Conservation (phyloP, 192 early-diverging fungal species). For the Rhizophagus sp. region DNA sequence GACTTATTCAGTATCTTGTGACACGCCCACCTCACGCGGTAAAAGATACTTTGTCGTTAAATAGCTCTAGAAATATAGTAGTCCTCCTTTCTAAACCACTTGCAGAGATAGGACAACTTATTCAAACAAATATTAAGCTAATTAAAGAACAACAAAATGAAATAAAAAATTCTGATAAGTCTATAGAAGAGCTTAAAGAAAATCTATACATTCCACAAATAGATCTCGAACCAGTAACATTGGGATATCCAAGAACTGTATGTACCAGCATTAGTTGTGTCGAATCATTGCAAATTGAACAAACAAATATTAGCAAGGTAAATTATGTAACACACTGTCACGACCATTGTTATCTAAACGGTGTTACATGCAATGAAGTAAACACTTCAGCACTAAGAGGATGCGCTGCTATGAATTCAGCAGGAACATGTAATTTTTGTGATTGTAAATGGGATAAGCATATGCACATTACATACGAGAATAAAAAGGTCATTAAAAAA, state of each 20-base stretch:
- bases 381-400: slow-evolving; percentile 21
- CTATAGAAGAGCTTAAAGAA: slow-evolving; percentile 25
- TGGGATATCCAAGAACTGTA: slow-evolving; percentile 32
- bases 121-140: slow-evolving; percentile 26
- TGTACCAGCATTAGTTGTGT: slow-evolving; percentile 30
- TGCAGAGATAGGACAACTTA: slow-evolving; percentile 34
- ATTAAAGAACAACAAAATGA: slow-evolving; percentile 28
- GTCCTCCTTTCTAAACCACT: slow-evolving; percentile 31
- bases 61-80: slow-evolving; percentile 31
- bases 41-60: slow-evolving; percentile 36
- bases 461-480: slow-evolving; percentile 34
- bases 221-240: slow-evolving; percentile 31
- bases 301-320: slow-evolving; percentile 23
- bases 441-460: slow-evolving; percentile 35
- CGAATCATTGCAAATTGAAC: not conserved
- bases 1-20: slow-evolving; percentile 30
- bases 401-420: slow-evolving; percentile 31
- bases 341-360: slow-evolving; percentile 26
- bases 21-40: slow-evolving; percentile 24
- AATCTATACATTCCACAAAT: slow-evolving; percentile 23
- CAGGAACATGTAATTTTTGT: slow-evolving; percentile 29
- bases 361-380: slow-evolving; percentile 27
- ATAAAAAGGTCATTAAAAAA: slow-evolving; percentile 25
- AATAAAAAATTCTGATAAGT: slow-evolving; percentile 27
- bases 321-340: slow-evolving; percentile 38